A percentile compares a stretch with the other conserved stretches of the same genome.
phyloP scores from a whole-genome alignment of 2,329 filamentous ascomycete genomes.

The Claviceps spartinae region DNA sequence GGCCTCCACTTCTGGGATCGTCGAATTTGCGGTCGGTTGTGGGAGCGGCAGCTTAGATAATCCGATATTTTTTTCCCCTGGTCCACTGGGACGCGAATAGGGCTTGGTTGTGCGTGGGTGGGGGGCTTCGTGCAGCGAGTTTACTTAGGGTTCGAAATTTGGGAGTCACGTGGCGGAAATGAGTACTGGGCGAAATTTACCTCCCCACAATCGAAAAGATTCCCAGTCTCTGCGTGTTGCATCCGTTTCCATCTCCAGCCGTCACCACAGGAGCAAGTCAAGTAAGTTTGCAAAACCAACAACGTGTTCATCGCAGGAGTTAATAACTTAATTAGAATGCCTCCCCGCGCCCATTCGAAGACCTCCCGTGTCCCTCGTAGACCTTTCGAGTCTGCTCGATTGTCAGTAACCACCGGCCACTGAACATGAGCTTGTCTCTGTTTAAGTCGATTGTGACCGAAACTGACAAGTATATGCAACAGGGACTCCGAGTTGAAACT shows the following conservation, averaged over 20 bases:
- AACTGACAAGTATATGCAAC: slow-evolving; percentile 49
- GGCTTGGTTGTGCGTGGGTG: slow-evolving; percentile 17
- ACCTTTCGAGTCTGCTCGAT: slow-evolving; percentile 98
- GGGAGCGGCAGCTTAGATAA: slow-evolving; percentile 24
- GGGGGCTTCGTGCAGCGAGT: slow-evolving; percentile 1
- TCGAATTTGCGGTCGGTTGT: slow-evolving; percentile 27
- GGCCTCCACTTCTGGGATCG: slow-evolving; percentile 18
- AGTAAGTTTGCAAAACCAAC: slow-evolving; percentile 18
- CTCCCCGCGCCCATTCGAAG: slow-evolving; percentile 73
- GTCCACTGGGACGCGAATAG: slow-evolving; percentile 11
- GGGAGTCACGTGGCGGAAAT: slow-evolving; percentile 14
- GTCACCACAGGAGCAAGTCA: slow-evolving; percentile 25
- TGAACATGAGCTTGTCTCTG: slow-evolving; percentile 96
- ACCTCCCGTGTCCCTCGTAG: slow-evolving; percentile 97
- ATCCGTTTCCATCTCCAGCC: slow-evolving; percentile 21
- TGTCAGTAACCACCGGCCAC: slow-evolving; percentile 94
- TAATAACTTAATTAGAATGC: slow-evolving; percentile 23
- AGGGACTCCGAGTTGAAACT: slow-evolving; percentile 99
- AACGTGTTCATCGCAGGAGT: not conserved
- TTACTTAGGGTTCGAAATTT: slow-evolving; percentile 20
- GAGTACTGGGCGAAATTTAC: slow-evolving; percentile 13
- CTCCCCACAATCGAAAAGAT: slow-evolving; percentile 20
- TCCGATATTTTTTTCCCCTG: slow-evolving; percentile 16
- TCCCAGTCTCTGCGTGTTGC: slow-evolving; percentile 13
- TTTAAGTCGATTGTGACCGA: slow-evolving; percentile 76